Percentiles rank a stretch among this genome's conserved stretches.
phyloP scores from a whole-genome alignment of 306 rosid species.

The Dryas octopetala region DNA sequence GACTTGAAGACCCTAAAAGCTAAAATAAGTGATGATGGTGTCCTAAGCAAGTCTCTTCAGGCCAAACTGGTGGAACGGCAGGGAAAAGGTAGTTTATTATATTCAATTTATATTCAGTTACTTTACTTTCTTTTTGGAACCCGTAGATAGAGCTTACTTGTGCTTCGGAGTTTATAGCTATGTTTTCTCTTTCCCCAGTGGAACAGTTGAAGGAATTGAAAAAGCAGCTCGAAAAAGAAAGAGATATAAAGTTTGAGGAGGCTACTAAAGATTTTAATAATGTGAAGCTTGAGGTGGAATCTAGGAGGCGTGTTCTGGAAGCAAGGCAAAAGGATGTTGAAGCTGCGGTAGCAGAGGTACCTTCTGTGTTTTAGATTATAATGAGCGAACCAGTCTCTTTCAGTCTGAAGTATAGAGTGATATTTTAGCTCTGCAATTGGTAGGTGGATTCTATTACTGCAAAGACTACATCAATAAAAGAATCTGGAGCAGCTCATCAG shows the following conservation, averaged over 20 bases:
- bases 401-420: constrained; percentile 9
- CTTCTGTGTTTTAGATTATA: constrained; percentile 11
- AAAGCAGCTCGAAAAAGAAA: constrained; percentile 62
- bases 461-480: constrained; percentile 41
- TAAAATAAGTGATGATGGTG: constrained; percentile 67
- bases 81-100: constrained; percentile 54
- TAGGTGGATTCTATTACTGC: constrained; percentile 60
- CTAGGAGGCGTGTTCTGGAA: constrained; percentile 58
- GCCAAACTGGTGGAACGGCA: constrained; percentile 64
- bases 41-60: constrained; percentile 74
- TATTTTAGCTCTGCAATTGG: constrained; percentile 18
- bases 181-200: constrained; percentile 39
- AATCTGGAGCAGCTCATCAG: constrained; percentile 48
- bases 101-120: constrained; percentile 6
- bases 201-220: constrained; percentile 52
- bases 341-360: constrained; percentile 64
- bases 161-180: constrained; percentile 1
- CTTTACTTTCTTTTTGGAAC: constrained; percentile 4
- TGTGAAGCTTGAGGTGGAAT: constrained; percentile 56
- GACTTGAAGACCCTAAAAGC: constrained; percentile 63
- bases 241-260: constrained; percentile 49
- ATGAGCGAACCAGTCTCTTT: background rate
- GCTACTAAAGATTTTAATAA: constrained; percentile 45
- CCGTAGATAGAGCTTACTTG: background rate
- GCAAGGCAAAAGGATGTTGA: constrained; percentile 60